Percentiles rank a stretch among this genome's conserved stretches.
These are phyloP conservation scores for Tricholoma hemisulphureum DNA, from an alignment of 768 basidiomycete genomes.

Conservation along the genomic window DNA sequence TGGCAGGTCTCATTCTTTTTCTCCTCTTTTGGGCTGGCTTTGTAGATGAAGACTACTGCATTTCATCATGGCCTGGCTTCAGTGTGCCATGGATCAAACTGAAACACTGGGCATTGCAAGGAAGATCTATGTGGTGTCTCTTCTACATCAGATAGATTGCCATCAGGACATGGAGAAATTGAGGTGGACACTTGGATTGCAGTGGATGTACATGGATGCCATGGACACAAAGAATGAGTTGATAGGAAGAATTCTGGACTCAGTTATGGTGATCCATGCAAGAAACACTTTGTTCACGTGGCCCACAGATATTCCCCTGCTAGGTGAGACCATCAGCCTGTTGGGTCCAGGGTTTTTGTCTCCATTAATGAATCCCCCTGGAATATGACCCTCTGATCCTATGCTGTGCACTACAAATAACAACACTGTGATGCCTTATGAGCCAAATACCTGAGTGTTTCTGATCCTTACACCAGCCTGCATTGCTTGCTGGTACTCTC, in stretches of 20 bases:
- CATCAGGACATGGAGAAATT: conserved; percentile 57
- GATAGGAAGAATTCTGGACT: conserved; percentile 41
- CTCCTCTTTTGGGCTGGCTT: not conserved
- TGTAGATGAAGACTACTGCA: conserved; percentile 1
- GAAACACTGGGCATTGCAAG: conserved; percentile 38
- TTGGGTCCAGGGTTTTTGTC: conserved; percentile 23
- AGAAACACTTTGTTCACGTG: conserved; percentile 8
- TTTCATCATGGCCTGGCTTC: not conserved
- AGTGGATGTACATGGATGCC: conserved; percentile 58
- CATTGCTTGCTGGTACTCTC: conserved; percentile 57
- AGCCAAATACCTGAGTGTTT: conserved; percentile 39
- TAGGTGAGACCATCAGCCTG: conserved; percentile 20
- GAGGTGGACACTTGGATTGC: conserved; percentile 42
- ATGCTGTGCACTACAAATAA: conserved; percentile 27
- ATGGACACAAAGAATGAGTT: conserved; percentile 37
- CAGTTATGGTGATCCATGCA: conserved; percentile 39
- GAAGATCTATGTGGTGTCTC: conserved; percentile 57
- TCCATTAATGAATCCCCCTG: conserved; percentile 1
- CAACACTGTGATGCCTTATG: conserved; percentile 35
- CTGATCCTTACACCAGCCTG: conserved; percentile 56
- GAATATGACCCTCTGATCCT: conserved; percentile 3
- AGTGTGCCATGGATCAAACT: not conserved
- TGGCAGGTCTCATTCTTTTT: not conserved
- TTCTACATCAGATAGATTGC: conserved; percentile 54
- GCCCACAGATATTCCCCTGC: conserved; percentile 25